Evolutionary conservation across 495 filamentous ascomycete genomes (phyloP).

Genomic region (Annulohypoxylon stygium): DNA sequence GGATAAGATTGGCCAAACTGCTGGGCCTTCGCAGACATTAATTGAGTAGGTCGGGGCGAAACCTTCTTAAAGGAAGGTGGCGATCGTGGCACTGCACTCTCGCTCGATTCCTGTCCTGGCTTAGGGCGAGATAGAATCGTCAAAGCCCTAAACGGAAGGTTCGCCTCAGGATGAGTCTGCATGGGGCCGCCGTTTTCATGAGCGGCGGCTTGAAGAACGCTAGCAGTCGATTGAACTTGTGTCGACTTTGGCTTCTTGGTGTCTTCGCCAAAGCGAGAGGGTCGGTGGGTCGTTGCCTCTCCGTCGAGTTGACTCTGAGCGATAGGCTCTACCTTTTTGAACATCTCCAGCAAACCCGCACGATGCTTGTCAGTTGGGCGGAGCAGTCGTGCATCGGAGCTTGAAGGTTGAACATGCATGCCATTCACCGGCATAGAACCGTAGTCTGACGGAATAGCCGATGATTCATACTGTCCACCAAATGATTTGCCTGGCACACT

Average conservation of each 20-base stretch:
- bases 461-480: conserved; percentile 38
- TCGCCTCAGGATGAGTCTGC: conserved; percentile 56
- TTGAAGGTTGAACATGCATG: conserved; percentile 22
- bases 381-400: conserved; percentile 28
- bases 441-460: conserved; percentile 20
- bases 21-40: conserved; percentile 32
- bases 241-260: conserved; percentile 33
- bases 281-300: conserved; percentile 17
- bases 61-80: conserved; percentile 41
- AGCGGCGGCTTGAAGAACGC: conserved; percentile 44
- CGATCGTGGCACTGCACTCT: conserved; percentile 26
- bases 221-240: conserved; percentile 41
- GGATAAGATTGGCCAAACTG: conserved; percentile 46
- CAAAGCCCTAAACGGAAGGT: conserved; percentile 58
- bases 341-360: conserved; percentile 61
- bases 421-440: conserved; percentile 21
- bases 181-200: conserved; percentile 51
- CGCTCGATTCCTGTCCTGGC: conserved; percentile 34
- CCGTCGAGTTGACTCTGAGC: conserved; percentile 41
- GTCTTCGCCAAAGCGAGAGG: conserved; percentile 27
- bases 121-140: conserved; percentile 56
- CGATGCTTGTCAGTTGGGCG: conserved; percentile 61
- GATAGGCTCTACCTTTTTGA: conserved; percentile 56
- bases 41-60: conserved; percentile 39
- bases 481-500: conserved; percentile 38